These are phyloP conservation scores for Talaromyces trachyspermus DNA, from an alignment of 495 filamentous ascomycete species.

Conservation along the genomic window DNA sequence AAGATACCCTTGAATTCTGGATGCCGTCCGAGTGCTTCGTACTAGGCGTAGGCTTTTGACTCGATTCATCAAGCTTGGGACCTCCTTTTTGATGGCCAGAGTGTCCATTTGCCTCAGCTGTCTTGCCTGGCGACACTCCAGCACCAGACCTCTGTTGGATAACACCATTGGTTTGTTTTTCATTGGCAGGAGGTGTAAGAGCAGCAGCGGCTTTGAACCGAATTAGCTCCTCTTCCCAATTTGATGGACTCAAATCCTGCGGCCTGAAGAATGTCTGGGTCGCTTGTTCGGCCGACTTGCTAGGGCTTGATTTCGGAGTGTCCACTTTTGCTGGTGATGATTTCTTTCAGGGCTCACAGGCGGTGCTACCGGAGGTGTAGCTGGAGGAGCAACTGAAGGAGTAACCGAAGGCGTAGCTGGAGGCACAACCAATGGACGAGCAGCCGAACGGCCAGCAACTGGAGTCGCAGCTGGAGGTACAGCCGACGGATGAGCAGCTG, in stretches of 20 bases:
- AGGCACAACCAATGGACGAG: neutral
- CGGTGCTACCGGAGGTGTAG: neutral
- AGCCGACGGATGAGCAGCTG: neutral
- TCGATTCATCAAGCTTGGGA: neutral
- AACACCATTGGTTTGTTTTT: neutral
- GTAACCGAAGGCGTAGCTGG: neutral
- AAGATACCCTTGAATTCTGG: neutral
- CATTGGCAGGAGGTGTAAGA: neutral
- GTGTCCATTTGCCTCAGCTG: neutral
- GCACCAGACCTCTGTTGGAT: neutral
- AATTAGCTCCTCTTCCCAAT: neutral
- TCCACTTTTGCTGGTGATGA: neutral
- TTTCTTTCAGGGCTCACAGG: neutral
- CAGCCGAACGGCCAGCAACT: neutral
- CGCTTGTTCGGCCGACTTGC: neutral
- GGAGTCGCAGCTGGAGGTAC: neutral
- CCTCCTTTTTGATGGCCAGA: neutral
- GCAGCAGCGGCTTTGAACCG: neutral
- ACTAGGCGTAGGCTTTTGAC: neutral
- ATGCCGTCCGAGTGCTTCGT: neutral
- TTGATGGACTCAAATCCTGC: constrained; percentile 5
- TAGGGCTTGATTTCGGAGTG: neutral
- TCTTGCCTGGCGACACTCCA: neutral
- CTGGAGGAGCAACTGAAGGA: neutral
- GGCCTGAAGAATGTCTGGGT: neutral